Conservation (phyloP, 805 yeast species). For the Nakazawaea anatomiae region DNA sequence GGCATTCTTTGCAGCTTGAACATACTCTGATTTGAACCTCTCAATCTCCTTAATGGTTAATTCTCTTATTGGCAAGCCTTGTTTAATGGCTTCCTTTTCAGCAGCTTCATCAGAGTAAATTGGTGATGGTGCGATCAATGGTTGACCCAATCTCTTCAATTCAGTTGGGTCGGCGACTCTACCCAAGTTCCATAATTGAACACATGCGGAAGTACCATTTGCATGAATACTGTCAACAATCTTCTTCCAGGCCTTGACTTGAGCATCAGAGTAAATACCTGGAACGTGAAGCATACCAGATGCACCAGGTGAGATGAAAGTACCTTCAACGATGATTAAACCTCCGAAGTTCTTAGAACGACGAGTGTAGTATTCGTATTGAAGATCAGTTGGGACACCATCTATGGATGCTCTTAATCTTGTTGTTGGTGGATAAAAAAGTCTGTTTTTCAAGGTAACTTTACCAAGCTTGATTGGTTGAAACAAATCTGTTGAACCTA, state of each 20-base stretch:
- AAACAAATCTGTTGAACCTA: slow-evolving; percentile 26
- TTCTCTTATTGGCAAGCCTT: slow-evolving; percentile 17
- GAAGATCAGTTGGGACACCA: slow-evolving; percentile 33
- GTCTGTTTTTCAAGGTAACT: slow-evolving; percentile 30
- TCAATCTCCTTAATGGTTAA: slow-evolving; percentile 14
- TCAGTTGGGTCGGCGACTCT: slow-evolving; percentile 19
- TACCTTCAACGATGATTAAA: slow-evolving; percentile 28
- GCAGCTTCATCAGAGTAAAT: slow-evolving; percentile 19
- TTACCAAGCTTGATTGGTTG: slow-evolving; percentile 39
- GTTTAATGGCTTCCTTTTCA: slow-evolving; percentile 3
- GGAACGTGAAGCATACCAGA: slow-evolving; percentile 27
- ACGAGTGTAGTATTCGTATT: slow-evolving; percentile 41
- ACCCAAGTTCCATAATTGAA: slow-evolving; percentile 43
- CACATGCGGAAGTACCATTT: slow-evolving; percentile 32
- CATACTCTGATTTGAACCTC: slow-evolving; percentile 10
- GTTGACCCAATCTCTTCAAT: slow-evolving; percentile 32
- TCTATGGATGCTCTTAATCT: slow-evolving; percentile 33
- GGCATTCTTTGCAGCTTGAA: slow-evolving; percentile 18
- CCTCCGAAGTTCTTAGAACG: slow-evolving; percentile 44
- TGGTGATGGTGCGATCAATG: slow-evolving; percentile 39
- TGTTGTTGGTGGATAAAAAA: slow-evolving; percentile 47
- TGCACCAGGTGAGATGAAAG: slow-evolving; percentile 9
- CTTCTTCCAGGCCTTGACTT: slow-evolving; percentile 30
- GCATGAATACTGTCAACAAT: slow-evolving; percentile 38
- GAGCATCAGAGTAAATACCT: slow-evolving; percentile 42